phyloP scores from a whole-genome alignment of 2,329 filamentous ascomycete species.

The Talaromyces sp. region DNA sequence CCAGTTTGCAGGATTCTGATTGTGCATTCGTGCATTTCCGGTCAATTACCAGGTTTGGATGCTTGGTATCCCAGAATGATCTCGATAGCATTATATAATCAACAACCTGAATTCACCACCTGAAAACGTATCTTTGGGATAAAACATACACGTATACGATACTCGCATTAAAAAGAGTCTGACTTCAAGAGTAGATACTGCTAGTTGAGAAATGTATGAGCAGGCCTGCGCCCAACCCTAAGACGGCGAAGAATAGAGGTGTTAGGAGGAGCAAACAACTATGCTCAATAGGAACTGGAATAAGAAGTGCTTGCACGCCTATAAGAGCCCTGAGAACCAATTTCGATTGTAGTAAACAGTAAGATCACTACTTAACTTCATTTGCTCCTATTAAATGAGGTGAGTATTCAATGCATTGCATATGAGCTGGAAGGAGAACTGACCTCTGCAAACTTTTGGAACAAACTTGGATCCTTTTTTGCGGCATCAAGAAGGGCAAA shows the following conservation, averaged over 20 bases:
- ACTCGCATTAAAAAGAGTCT: too few species aligned
- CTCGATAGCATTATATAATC: background rate
- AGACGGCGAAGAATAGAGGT: background rate
- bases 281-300: background rate
- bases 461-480: background rate
- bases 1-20: background rate
- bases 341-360: background rate
- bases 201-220: too few species aligned
- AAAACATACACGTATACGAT: too few species aligned
- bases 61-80: background rate
- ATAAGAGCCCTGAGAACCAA: background rate
- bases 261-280: background rate
- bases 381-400: background rate
- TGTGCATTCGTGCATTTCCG: background rate
- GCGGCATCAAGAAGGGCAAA: background rate
- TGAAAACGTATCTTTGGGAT: too few species aligned
- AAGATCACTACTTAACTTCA: background rate
- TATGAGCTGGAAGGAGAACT: background rate
- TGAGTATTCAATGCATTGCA: background rate
- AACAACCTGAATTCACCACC: too few species aligned
- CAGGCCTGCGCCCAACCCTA: too few species aligned
- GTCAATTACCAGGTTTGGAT: background rate
- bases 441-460: background rate
- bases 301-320: background rate
- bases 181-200: too few species aligned